These are phyloP conservation scores for Mortierella sp. DNA, from an alignment of 371 early-diverging fungal genomes.

Conservation along the genomic window DNA sequence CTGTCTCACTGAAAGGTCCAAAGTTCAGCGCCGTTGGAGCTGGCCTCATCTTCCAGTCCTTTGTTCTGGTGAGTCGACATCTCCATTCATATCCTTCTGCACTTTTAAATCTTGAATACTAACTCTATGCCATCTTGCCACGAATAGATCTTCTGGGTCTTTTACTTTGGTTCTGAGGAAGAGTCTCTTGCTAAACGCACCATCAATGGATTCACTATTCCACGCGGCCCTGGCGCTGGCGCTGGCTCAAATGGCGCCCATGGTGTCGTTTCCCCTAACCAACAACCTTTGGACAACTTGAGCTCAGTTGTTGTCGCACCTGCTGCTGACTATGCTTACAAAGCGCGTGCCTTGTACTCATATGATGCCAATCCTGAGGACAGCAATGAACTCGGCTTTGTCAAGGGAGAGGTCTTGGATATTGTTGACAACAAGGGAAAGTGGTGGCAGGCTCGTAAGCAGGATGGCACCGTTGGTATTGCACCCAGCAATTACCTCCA, in stretches of 20 bases:
- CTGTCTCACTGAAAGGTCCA: slow-evolving; percentile 25
- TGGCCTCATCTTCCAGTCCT: slow-evolving; percentile 71
- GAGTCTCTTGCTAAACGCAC: slow-evolving; percentile 68
- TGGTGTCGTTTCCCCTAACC: slow-evolving; percentile 8
- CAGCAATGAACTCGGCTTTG: slow-evolving; percentile 90
- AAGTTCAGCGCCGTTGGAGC: slow-evolving; percentile 61
- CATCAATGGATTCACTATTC: slow-evolving; percentile 58
- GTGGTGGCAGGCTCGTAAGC: slow-evolving; percentile 95
- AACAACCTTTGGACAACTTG: slow-evolving; percentile 31
- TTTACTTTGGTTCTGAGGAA: slow-evolving; percentile 78
- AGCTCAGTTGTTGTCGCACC: slow-evolving; percentile 58
- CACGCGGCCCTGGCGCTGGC: slow-evolving; percentile 35
- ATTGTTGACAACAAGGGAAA: slow-evolving; percentile 93
- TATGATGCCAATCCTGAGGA: slow-evolving; percentile 90
- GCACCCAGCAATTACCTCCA: slow-evolving; percentile 90
- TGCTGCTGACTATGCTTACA: slow-evolving; percentile 59
- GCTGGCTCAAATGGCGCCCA: slow-evolving; percentile 17
- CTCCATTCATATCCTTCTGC: too few species aligned
- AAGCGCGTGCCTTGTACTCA: slow-evolving; percentile 71
- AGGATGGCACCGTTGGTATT: slow-evolving; percentile 88
- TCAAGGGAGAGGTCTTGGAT: slow-evolving; percentile 87
- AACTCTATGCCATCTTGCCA: background rate
- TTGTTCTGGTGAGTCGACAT: slow-evolving; percentile 63
- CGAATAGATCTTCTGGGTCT: slow-evolving; percentile 76
- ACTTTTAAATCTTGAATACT: background rate